Evolutionary conservation across 768 basidiomycete species (phyloP).

Genomic region (Lentinula lateritia): DNA sequence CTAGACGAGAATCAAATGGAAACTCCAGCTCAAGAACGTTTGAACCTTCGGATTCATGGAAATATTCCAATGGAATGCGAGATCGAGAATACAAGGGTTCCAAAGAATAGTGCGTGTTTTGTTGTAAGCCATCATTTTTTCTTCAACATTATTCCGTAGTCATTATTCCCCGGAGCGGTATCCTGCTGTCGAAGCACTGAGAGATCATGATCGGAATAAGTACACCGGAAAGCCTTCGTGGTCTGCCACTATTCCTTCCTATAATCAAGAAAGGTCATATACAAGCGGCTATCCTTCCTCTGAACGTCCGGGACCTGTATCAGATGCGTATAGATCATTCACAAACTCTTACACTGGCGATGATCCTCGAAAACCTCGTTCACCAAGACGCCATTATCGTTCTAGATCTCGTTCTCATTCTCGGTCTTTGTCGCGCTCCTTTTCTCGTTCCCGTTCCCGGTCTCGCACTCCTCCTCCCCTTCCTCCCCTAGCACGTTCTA

Average conservation of each 20-base stretch:
- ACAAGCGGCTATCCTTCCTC: background rate
- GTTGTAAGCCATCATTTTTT: conserved; percentile 11
- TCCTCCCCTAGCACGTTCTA: background rate
- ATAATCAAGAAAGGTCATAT: background rate
- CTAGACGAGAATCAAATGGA: conserved; percentile 3
- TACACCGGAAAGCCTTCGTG: conserved; percentile 1
- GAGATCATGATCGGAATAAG: background rate
- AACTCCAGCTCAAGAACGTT: conserved; percentile 46
- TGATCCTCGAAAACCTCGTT: conserved; percentile 10
- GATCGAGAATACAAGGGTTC: background rate
- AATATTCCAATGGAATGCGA: conserved; percentile 36
- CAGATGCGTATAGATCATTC: background rate
- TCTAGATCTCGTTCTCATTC: conserved; percentile 16
- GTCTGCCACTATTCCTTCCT: conserved; percentile 7
- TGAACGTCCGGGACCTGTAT: background rate
- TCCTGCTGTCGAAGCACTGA: conserved; percentile 7
- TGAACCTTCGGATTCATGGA: conserved; percentile 72
- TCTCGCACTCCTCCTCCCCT: conserved; percentile 10
- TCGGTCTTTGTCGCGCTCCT: conserved; percentile 2
- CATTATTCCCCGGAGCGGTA: background rate
- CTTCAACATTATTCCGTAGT: conserved; percentile 6
- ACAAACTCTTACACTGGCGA: conserved; percentile 1
- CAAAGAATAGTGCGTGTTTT: conserved; percentile 8
- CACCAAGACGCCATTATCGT: conserved; percentile 18
- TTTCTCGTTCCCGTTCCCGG: conserved; percentile 3